Evolutionary conservation across 345 rosid genomes (phyloP), one percentile per base, ranked within the genome.

Genomic region (Rhizophora mangle): DNA sequence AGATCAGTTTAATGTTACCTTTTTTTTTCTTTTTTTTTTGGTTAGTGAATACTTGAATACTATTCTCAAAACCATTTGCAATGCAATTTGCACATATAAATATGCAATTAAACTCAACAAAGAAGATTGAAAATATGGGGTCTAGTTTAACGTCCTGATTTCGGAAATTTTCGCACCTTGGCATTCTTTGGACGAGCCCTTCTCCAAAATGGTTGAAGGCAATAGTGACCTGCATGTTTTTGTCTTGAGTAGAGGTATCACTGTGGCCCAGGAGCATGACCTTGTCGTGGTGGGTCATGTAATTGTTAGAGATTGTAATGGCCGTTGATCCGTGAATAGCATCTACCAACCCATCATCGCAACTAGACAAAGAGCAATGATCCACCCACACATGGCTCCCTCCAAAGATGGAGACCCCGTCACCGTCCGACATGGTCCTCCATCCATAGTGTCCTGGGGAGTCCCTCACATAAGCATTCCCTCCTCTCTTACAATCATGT

Each of bases 151-250:
- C 4, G 15, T 27, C 43, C 7, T 19, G 30, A 37, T 3, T 55
- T 21, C 2, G 6, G 9, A 20, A 9, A 6, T 13, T 18, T 37
- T 24, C 31, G 10, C 29, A 76, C 80, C 80, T 71, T 24, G 80
- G 80, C 76, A 76, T 76, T 58, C 80, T 71, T 63, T 76, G 80
- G 31, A 76, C 72, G 26, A 76, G 80, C 43, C 80, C 80, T 71
- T 76, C 80, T 2, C 80, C 80, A 29, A 76, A 76, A 68, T 71
- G 80, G 72, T 76, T 76, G 34, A 76, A 76, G 43, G 80, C 80
- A 29, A 76, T 76, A 3, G 80, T 76, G 52, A 76, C 69, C 47
- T 71, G 80, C 80, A 76, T 76, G 6, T 62, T 71, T 68, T 71
- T 71, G 62, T 76, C 80, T 49, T 71, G 60, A 27, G 13, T 62